Conservation (phyloP, 2,329 filamentous ascomycete species). For the Phialophora tarda region DNA sequence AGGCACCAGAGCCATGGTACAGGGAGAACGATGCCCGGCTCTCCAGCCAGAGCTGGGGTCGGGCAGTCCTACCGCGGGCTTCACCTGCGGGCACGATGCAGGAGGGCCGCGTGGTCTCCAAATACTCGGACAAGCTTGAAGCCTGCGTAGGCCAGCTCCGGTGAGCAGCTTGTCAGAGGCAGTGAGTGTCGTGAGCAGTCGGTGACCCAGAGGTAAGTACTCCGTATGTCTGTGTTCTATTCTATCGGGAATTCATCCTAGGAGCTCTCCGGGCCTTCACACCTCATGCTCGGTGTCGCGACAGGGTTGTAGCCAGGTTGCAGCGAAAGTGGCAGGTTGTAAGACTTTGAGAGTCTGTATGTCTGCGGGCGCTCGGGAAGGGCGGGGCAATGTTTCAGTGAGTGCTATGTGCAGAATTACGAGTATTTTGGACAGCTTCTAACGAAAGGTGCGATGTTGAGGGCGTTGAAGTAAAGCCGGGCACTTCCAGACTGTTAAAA, state of each 20-base stretch:
- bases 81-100: not conserved
- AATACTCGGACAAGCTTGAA: not conserved
- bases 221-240: slow-evolving; percentile 8
- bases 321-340: not conserved
- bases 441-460: slow-evolving; percentile 11
- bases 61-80: not conserved
- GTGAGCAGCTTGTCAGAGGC: not conserved
- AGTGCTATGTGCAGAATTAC: slow-evolving; percentile 15
- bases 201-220: not conserved
- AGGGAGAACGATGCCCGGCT: slow-evolving; percentile 19
- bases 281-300: not conserved
- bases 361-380: slow-evolving; percentile 11
- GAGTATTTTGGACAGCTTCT: slow-evolving; percentile 17
- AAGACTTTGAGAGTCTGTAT: not conserved
- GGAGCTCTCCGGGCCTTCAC: not conserved
- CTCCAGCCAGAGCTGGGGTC: slow-evolving; percentile 4
- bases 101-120: not conserved
- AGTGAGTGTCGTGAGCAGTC: not conserved
- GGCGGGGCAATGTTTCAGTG: slow-evolving; percentile 5
- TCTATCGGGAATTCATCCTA: slow-evolving; percentile 19
- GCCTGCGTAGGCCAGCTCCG: not conserved
- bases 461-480: slow-evolving; percentile 4
- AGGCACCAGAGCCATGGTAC: slow-evolving; percentile 28
- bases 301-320: not conserved
- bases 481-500: slow-evolving; percentile 22